These are phyloP conservation scores for Geranium brycei DNA, from an alignment of 345 rosid species.

Conservation along the genomic window DNA sequence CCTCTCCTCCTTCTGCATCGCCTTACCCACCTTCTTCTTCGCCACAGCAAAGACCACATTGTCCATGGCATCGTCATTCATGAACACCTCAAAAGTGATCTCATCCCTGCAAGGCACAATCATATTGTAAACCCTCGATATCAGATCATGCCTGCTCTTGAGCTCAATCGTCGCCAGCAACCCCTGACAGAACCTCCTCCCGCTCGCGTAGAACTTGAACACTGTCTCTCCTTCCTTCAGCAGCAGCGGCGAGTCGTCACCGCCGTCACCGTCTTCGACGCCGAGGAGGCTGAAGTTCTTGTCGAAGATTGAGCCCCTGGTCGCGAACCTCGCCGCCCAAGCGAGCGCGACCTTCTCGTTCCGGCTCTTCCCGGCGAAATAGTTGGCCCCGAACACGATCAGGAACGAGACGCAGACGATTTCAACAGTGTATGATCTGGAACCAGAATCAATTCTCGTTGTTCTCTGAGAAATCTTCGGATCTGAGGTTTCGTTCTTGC, in stretches of 20 bases:
- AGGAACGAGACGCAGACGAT: conserved; percentile 52
- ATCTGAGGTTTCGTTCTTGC: conserved; percentile 12
- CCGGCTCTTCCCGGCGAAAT: conserved; percentile 73
- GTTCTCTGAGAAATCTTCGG: conserved; percentile 15
- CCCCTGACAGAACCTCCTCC: conserved; percentile 90
- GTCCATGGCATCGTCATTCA: conserved; percentile 41
- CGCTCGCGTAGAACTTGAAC: conserved; percentile 89
- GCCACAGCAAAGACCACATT: conserved; percentile 68
- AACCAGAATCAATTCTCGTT: not conserved
- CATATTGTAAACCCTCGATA: conserved; percentile 56
- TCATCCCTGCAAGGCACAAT: conserved; percentile 83
- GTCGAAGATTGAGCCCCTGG: conserved; percentile 58
- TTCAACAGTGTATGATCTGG: conserved; percentile 43
- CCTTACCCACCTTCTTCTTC: conserved; percentile 75
- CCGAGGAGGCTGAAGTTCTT: conserved; percentile 77
- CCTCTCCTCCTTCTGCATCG: conserved; percentile 69
- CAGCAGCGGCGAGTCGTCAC: conserved; percentile 68
- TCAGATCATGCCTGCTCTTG: conserved; percentile 88
- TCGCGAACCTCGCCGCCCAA: conserved; percentile 79
- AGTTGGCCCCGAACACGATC: conserved; percentile 50
- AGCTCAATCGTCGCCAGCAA: conserved; percentile 85
- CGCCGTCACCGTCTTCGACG: conserved; percentile 40
- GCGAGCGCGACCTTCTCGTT: conserved; percentile 76
- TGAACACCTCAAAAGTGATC: conserved; percentile 54
- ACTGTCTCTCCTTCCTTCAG: conserved; percentile 81